Percentiles rank a stretch among this genome's conserved stretches.
Conservation (phyloP, 2,329 filamentous ascomycete species). For the Sclerotinia subarctica region DNA sequence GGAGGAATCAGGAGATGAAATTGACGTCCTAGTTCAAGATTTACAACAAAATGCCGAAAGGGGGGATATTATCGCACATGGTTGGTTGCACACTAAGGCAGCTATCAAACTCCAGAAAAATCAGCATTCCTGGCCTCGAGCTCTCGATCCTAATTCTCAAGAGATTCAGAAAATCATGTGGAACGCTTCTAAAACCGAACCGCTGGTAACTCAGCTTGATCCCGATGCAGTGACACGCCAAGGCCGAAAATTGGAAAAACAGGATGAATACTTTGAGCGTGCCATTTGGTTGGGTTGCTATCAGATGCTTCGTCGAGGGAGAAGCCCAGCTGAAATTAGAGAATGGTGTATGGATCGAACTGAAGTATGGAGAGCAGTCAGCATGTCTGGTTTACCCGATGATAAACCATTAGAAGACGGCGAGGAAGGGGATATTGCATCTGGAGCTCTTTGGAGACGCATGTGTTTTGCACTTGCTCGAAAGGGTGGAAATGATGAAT, state of each 20-base stretch:
- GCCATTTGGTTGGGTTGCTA: conserved; percentile 94
- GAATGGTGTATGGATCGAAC: conserved; percentile 85
- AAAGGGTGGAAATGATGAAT: conserved; percentile 66
- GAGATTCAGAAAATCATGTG: conserved; percentile 54
- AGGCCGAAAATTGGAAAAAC: conserved; percentile 68
- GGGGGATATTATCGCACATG: conserved; percentile 78
- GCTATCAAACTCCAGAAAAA: conserved; percentile 89
- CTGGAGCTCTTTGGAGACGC: conserved; percentile 68
- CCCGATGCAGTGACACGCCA: conserved; percentile 87
- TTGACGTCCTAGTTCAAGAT: conserved; percentile 73
- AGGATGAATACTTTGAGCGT: conserved; percentile 85
- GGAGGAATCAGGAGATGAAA: conserved; percentile 61
- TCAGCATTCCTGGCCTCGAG: conserved; percentile 63
- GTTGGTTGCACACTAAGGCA: conserved; percentile 88
- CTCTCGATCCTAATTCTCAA: conserved; percentile 60
- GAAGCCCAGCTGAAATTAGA: conserved; percentile 66
- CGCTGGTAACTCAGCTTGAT: conserved; percentile 82
- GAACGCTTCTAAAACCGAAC: conserved; percentile 57
- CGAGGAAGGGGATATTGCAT: conserved; percentile 45
- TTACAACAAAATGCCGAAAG: conserved; percentile 73
- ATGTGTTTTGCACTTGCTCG: conserved; percentile 72
- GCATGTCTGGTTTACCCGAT: conserved; percentile 70
- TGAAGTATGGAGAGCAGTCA: conserved; percentile 85
- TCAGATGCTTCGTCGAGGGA: conserved; percentile 86
- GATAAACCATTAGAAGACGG: conserved; percentile 47